Conservation (phyloP, 495 filamentous ascomycete species). For the Pseudotulostoma volvatum region DNA sequence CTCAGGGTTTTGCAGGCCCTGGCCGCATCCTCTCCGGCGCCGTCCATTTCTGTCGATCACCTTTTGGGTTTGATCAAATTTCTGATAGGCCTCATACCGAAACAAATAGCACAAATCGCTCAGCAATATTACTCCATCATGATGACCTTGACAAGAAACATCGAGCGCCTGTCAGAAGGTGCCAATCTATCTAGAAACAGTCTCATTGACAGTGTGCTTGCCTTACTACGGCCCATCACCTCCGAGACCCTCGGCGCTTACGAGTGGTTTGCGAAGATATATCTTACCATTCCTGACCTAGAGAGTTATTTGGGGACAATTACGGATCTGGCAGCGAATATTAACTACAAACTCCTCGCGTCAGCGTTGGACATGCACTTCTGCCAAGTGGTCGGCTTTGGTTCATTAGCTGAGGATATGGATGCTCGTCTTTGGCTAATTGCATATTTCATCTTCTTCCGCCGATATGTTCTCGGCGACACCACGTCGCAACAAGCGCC, state of each 20-base stretch:
- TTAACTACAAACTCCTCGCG: conserved; percentile 39
- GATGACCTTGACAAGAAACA: conserved; percentile 22
- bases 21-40: conserved; percentile 11
- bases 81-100: conserved; percentile 28
- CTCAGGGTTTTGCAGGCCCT: conserved; percentile 23
- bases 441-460: conserved; percentile 64
- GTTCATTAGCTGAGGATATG: conserved; percentile 10
- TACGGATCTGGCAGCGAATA: conserved; percentile 28
- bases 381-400: conserved; percentile 4
- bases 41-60: conserved; percentile 12
- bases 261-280: conserved; percentile 38
- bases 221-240: conserved; percentile 32
- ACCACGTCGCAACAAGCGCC: conserved; percentile 23
- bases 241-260: conserved; percentile 35
- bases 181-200: conserved; percentile 10
- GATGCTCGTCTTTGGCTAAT: conserved; percentile 53
- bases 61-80: conserved; percentile 24
- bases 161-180: conserved; percentile 8
- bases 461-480: conserved; percentile 34
- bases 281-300: conserved; percentile 35
- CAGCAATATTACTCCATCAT: conserved; percentile 28
- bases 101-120: conserved; percentile 30
- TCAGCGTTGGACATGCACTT: conserved; percentile 22
- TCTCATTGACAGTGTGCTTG: conserved; percentile 24
- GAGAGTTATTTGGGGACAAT: conserved; percentile 24